Percentiles rank a stretch among this genome's conserved stretches.
Evolutionary conservation across 2,329 filamentous ascomycete genomes (phyloP).

Genomic region (Fusarium sp.): DNA sequence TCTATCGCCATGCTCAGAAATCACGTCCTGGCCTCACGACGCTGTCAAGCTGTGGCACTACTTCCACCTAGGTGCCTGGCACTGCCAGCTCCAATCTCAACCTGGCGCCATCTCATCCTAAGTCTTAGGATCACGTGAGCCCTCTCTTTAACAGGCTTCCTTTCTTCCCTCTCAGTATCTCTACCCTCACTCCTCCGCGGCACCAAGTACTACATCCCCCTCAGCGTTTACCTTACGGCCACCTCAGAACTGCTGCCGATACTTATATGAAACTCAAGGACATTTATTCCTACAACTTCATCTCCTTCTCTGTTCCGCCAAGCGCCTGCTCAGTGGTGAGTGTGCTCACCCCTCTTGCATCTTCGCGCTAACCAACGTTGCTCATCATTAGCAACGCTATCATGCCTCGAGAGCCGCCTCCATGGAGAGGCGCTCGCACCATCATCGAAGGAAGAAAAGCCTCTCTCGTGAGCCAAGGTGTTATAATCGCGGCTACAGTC

Average conservation of each 20-base stretch:
- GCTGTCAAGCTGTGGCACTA: not conserved
- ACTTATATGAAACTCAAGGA: fast-evolving
- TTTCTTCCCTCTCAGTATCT: not conserved
- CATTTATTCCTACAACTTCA: fast-evolving
- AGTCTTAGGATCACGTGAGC: not conserved
- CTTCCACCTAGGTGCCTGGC: not conserved
- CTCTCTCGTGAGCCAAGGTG: too few relatives aligned
- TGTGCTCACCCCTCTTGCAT: fast-evolving
- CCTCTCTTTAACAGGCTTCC: too few relatives aligned
- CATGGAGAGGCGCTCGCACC: not conserved
- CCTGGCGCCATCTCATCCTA: not conserved
- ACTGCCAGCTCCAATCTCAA: not conserved
- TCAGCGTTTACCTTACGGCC: fast-evolving
- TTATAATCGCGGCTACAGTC: not conserved
- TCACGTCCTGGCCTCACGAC: not conserved
- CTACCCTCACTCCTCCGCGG: fast-evolving
- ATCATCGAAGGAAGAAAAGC: fast-evolving
- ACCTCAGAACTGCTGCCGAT: fast-evolving
- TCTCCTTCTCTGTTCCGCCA: fast-evolving
- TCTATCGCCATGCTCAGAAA: not conserved
- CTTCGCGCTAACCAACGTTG: not conserved
- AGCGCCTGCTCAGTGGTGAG: not conserved
- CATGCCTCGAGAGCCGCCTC: not conserved
- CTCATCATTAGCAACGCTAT: not conserved
- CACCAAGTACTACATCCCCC: fast-evolving